phyloP scores from a whole-genome alignment of 352 stramenopile species.

The Globisporangium lucens region DNA sequence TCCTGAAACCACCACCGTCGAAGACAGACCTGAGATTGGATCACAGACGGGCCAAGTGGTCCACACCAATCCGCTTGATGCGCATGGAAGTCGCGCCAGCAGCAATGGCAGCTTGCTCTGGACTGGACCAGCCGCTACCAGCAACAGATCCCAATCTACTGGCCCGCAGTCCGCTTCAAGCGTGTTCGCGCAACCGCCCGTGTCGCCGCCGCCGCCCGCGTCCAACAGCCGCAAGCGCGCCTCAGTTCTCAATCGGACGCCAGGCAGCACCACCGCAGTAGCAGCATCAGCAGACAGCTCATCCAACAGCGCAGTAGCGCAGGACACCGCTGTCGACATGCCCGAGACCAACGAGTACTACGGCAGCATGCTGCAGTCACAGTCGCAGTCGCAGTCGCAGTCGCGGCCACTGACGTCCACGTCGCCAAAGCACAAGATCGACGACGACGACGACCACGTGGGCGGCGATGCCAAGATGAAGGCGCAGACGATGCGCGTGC shows the following conservation, averaged over 20 bases:
- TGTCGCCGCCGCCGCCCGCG: neutral
- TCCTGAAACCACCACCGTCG: neutral
- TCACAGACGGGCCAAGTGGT: neutral
- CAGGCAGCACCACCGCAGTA: neutral
- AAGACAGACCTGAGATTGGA: too few relatives aligned
- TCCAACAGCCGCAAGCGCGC: slow-evolving; percentile 16
- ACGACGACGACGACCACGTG: neutral
- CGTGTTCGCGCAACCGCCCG: neutral
- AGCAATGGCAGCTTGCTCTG: neutral
- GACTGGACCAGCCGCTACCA: neutral
- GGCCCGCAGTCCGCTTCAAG: neutral
- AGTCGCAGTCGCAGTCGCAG: neutral
- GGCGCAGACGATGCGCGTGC: neutral
- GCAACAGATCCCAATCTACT: neutral
- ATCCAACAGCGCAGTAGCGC: neutral
- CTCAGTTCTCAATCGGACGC: neutral
- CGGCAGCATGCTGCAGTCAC: slow-evolving; percentile 17
- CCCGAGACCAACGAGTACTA: slow-evolving; percentile 17
- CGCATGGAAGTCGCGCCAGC: neutral
- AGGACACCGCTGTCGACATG: slow-evolving; percentile 7
- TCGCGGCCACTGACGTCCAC: neutral
- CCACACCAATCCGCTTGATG: neutral
- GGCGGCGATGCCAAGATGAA: slow-evolving; percentile 1
- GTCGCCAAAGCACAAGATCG: neutral
- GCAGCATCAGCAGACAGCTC: neutral